A percentile compares a stretch with the other conserved stretches of the same genome.
Conservation (phyloP, 2,329 filamentous ascomycete genomes). For the Nemania bipapillata region DNA sequence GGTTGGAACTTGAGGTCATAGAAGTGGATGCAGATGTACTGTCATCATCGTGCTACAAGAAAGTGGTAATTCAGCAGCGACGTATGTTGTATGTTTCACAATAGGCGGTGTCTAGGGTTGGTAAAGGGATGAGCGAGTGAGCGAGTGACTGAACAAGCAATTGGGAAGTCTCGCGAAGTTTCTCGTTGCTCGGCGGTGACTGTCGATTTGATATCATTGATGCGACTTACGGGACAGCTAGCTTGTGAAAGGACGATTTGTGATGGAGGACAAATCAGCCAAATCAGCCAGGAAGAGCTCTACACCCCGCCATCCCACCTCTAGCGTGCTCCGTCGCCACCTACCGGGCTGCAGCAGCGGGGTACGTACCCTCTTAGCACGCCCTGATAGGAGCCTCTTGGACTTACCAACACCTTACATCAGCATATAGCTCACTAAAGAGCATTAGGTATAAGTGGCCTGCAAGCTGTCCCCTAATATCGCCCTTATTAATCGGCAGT, state of each 20-base stretch:
- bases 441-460: neutral
- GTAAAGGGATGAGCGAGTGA: neutral
- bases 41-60: conserved; percentile 21
- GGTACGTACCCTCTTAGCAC: conserved; percentile 11
- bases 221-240: neutral
- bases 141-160: no score
- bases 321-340: conserved; percentile 20
- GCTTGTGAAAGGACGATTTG: conserved; percentile 35
- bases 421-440: conserved; percentile 35
- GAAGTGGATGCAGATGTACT: conserved; percentile 1
- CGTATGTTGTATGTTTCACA: conserved; percentile 20
- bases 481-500: conserved; percentile 24
- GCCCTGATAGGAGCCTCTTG: conserved; percentile 8
- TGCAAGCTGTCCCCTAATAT: conserved; percentile 27
- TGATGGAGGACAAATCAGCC: conserved; percentile 41
- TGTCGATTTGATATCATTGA: conserved; percentile 20
- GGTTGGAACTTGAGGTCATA: neutral
- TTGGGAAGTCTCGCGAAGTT: conserved; percentile 20
- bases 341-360: conserved; percentile 12
- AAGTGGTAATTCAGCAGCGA: conserved; percentile 17
- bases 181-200: conserved; percentile 12
- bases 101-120: conserved; percentile 4
- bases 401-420: conserved; percentile 49
- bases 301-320: conserved; percentile 38
- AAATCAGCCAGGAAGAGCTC: conserved; percentile 18